A percentile compares a stretch with the other conserved stretches of the same genome.
Conservation (phyloP, 495 filamentous ascomycete species). For the Sporormia fimetaria region DNA sequence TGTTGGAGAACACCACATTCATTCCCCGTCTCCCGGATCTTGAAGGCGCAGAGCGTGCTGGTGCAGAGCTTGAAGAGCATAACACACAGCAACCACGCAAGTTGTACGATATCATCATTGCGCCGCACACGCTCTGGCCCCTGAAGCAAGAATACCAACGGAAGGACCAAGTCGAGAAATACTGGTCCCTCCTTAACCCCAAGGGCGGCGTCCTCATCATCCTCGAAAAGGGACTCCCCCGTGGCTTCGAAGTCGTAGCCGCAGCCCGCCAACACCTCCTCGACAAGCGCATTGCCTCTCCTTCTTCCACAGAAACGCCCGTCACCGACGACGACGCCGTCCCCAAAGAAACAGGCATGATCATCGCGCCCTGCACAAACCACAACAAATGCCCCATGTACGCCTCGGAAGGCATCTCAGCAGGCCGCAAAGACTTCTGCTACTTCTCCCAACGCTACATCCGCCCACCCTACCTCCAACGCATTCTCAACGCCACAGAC, state of each 20-base stretch:
- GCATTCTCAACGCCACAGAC: conserved; percentile 54
- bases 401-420: conserved; percentile 48
- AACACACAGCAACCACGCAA: conserved; percentile 50
- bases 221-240: conserved; percentile 81
- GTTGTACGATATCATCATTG: conserved; percentile 79
- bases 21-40: conserved; percentile 89
- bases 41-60: conserved; percentile 29
- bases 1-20: conserved; percentile 84
- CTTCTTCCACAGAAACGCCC: conserved; percentile 35
- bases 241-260: conserved; percentile 85
- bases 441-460: conserved; percentile 84
- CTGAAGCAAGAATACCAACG: conserved; percentile 61
- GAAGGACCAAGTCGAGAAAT: conserved; percentile 64
- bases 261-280: conserved; percentile 68
- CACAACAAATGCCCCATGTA: conserved; percentile 87
- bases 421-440: conserved; percentile 77
- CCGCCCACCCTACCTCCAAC: conserved; percentile 70
- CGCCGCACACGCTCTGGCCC: conserved; percentile 67
- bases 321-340: conserved; percentile 33
- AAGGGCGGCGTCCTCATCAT: conserved; percentile 79
- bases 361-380: conserved; percentile 92
- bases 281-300: conserved; percentile 59
- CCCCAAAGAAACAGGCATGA: conserved; percentile 68
- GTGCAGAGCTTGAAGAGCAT: conserved; percentile 26
- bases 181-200: conserved; percentile 78